phyloP scores from a whole-genome alignment of 108 stramenopile genomes.

The Aurantiochytrium sp. region DNA sequence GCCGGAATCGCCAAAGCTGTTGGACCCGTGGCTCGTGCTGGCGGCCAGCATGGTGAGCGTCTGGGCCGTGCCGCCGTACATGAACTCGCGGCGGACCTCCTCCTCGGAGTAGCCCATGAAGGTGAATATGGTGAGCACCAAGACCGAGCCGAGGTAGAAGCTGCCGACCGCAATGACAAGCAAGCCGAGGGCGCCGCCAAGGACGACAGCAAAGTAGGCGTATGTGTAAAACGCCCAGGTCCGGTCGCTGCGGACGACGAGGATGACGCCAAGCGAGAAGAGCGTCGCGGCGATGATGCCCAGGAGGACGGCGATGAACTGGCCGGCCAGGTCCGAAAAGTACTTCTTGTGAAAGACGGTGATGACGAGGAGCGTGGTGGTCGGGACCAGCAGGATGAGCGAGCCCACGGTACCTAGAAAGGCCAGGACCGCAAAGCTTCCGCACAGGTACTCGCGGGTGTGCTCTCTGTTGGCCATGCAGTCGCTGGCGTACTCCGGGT shows the following conservation, averaged over 20 bases:
- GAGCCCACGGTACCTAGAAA: not conserved
- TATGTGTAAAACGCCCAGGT: not conserved
- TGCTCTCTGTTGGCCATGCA: not conserved
- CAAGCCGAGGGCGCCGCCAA: not conserved
- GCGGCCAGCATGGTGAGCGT: not conserved
- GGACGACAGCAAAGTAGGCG: not conserved
- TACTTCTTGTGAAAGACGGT: not conserved
- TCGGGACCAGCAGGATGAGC: not conserved
- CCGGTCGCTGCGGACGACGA: not conserved
- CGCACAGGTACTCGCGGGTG: not conserved
- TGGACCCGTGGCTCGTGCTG: not conserved
- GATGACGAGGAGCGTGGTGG: not conserved
- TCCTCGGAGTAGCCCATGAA: not conserved
- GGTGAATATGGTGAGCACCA: not conserved
- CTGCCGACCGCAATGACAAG: not conserved
- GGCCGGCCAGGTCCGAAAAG: not conserved
- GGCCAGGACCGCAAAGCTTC: not conserved
- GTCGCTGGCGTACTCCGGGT: not conserved
- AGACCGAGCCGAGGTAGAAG: not conserved
- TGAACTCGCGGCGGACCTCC: not conserved
- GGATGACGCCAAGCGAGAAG: not conserved
- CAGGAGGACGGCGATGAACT: not conserved
- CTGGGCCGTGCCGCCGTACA: not conserved
- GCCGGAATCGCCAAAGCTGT: not conserved
- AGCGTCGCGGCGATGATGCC: not conserved